A percentile compares a stretch with the other conserved stretches of the same genome.
Conservation (phyloP, 1,284 basidiomycete species). For the Heterobasidion annosum region DNA sequence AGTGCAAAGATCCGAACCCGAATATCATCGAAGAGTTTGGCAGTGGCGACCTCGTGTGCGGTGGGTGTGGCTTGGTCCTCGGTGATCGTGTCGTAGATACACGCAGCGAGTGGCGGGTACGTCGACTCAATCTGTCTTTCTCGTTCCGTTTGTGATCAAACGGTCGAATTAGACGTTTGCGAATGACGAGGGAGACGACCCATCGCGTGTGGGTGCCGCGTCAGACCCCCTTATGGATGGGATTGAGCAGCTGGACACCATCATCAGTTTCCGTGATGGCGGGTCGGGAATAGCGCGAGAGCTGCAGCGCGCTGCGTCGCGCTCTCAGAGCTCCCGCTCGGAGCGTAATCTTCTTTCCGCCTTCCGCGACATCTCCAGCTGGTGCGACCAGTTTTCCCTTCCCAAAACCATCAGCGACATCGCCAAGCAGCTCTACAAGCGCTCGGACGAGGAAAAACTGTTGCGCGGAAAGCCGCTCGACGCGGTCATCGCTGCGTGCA, state of each 20-base stretch:
- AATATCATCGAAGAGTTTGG: constrained; percentile 97
- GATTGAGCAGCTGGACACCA: constrained; percentile 88
- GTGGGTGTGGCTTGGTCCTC: constrained; percentile 90
- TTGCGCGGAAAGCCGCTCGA: constrained; percentile 88
- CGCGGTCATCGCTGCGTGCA: constrained; percentile 94
- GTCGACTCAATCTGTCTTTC: constrained; percentile 25
- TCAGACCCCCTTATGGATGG: constrained; percentile 91
- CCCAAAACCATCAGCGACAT: constrained; percentile 94
- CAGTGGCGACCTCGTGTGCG: constrained; percentile 96
- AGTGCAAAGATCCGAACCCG: constrained; percentile 88
- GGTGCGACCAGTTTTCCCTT: constrained; percentile 93
- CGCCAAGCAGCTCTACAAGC: constrained; percentile 94
- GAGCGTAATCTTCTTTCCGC: constrained; percentile 83
- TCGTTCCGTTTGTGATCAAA: constrained; percentile 10
- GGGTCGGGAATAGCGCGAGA: constrained; percentile 89
- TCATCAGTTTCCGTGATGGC: constrained; percentile 92
- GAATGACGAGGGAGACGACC: constrained; percentile 98
- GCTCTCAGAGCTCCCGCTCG: constrained; percentile 66
- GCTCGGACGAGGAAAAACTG: constrained; percentile 92
- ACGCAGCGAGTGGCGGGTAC: constrained; percentile 93
- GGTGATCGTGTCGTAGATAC: constrained; percentile 98
- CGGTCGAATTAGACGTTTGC: constrained; percentile 78
- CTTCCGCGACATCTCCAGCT: constrained; percentile 85
- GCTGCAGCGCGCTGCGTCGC: constrained; percentile 84
- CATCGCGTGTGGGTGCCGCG: constrained; percentile 98